Conservation (phyloP, 441 rosid genomes). For the Macaranga tanarius region DNA sequence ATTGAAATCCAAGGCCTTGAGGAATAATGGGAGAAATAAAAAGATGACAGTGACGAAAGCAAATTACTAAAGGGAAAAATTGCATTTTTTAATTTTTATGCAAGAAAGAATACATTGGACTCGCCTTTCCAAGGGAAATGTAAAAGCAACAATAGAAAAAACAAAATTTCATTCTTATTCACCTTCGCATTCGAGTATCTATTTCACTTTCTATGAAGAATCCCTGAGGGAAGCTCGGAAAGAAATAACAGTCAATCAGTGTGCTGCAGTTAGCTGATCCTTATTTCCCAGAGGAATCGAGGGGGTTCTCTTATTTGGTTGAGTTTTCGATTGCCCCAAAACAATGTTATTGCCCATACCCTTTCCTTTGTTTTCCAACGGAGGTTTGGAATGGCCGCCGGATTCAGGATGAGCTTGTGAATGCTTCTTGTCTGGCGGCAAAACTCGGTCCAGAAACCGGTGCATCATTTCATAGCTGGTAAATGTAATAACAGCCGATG, state of each 20-base stretch:
- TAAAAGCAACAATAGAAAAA: background rate
- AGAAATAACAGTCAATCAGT: conserved; percentile 13
- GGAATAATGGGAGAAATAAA: too few relatives aligned
- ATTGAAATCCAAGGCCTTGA: too few relatives aligned
- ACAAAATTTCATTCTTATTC: conserved; percentile 3
- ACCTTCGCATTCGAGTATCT: conserved; percentile 7
- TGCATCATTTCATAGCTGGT: conserved; percentile 90
- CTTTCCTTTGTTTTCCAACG: conserved; percentile 23
- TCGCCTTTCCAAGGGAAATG: background rate
- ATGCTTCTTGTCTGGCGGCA: conserved; percentile 44
- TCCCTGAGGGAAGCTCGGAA: conserved; percentile 9
- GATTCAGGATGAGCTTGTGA: conserved; percentile 29
- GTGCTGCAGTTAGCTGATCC: conserved; percentile 35
- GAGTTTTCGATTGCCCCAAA: conserved; percentile 37
- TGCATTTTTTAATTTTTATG: conserved; percentile 11
- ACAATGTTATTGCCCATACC: conserved; percentile 28
- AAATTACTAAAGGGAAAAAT: background rate
- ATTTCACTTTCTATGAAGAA: conserved; percentile 14
- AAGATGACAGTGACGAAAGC: too few relatives aligned
- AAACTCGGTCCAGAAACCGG: conserved; percentile 44
- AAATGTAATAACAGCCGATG: conserved; percentile 88
- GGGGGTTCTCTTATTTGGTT: conserved; percentile 41
- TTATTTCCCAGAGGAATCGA: conserved; percentile 46
- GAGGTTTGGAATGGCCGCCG: conserved; percentile 20
- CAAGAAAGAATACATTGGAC: background rate